Conservation (phyloP, 192 early-diverging fungal genomes). For the Obelidium mucronatum region DNA sequence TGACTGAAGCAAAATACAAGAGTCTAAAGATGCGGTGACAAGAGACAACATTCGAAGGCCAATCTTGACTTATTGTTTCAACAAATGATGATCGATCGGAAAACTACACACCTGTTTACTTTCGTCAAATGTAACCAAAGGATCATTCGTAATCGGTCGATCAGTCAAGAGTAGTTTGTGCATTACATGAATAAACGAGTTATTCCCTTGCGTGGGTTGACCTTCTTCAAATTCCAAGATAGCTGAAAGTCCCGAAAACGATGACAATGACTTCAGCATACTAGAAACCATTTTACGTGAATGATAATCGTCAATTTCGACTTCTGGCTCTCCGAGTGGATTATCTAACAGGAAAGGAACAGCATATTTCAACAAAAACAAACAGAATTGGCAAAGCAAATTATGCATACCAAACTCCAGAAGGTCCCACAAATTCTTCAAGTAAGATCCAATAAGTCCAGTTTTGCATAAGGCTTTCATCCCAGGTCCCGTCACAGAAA, state of each 20-base stretch:
- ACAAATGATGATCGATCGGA: background rate
- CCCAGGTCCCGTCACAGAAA: slow-evolving; percentile 51
- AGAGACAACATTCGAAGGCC: slow-evolving; percentile 51
- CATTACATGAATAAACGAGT: slow-evolving; percentile 26
- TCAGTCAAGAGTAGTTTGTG: slow-evolving; percentile 35
- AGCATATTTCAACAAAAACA: background rate
- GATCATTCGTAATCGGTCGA: background rate
- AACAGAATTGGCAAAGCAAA: background rate
- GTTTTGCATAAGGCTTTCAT: slow-evolving; percentile 53
- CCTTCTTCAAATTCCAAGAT: slow-evolving; percentile 41
- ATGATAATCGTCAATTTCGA: slow-evolving; percentile 45
- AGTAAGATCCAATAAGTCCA: slow-evolving; percentile 40
- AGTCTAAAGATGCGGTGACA: slow-evolving; percentile 51
- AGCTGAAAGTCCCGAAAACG: slow-evolving; percentile 50
- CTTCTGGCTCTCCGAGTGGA: slow-evolving; percentile 30
- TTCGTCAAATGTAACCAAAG: slow-evolving; percentile 45
- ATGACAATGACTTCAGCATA: slow-evolving; percentile 50
- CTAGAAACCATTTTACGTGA: slow-evolving; percentile 49
- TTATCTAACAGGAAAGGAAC: slow-evolving; percentile 38
- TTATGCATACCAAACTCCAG: slow-evolving; percentile 35
- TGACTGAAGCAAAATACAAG: slow-evolving; percentile 50
- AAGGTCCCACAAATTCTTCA: slow-evolving; percentile 49
- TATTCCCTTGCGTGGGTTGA: background rate
- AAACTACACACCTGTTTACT: slow-evolving; percentile 36
- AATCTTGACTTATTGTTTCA: no score